These are phyloP conservation scores for Lipomyces yamanashiensis DNA, from an alignment of 805 yeast species.

Conservation along the genomic window DNA sequence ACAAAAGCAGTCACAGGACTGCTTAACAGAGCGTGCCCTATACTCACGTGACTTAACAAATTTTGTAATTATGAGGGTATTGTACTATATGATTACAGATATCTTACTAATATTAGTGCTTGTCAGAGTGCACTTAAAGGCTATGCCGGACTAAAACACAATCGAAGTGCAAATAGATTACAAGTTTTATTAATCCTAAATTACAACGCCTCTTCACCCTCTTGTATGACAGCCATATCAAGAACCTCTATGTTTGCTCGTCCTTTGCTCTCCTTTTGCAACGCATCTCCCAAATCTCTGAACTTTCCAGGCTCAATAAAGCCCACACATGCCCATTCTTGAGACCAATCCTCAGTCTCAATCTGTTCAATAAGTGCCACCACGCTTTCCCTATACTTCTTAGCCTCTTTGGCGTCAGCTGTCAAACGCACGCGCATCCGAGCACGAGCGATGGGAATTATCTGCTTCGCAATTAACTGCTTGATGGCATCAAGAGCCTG, in stretches of 20 bases:
- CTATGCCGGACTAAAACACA: too few species aligned
- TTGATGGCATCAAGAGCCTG: conserved; percentile 93
- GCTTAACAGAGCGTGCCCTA: neutral
- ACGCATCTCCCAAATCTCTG: conserved; percentile 66
- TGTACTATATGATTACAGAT: neutral
- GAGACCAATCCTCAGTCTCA: conserved; percentile 50
- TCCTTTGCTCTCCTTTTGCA: conserved; percentile 58
- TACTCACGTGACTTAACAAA: neutral
- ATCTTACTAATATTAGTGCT: too few species aligned
- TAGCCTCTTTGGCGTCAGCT: conserved; percentile 56
- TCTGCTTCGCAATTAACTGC: conserved; percentile 71
- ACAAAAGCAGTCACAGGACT: conserved; percentile 14
- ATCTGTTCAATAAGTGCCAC: conserved; percentile 51
- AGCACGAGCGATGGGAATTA: conserved; percentile 92
- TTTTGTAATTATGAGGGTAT: neutral
- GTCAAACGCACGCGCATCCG: conserved; percentile 83
- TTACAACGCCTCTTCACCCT: conserved; percentile 47
- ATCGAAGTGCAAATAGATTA: neutral
- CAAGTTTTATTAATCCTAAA: neutral
- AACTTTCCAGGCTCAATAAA: conserved; percentile 86
- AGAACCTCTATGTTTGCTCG: conserved; percentile 78
- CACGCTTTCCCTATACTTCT: conserved; percentile 51
- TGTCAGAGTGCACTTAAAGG: too few species aligned
- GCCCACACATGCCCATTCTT: conserved; percentile 60
- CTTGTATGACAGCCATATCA: conserved; percentile 85